Evolutionary conservation across 2,329 filamentous ascomycete genomes (phyloP), one percentile per base, ranked within the genome.

Genomic region (Neonectria faginata): DNA sequence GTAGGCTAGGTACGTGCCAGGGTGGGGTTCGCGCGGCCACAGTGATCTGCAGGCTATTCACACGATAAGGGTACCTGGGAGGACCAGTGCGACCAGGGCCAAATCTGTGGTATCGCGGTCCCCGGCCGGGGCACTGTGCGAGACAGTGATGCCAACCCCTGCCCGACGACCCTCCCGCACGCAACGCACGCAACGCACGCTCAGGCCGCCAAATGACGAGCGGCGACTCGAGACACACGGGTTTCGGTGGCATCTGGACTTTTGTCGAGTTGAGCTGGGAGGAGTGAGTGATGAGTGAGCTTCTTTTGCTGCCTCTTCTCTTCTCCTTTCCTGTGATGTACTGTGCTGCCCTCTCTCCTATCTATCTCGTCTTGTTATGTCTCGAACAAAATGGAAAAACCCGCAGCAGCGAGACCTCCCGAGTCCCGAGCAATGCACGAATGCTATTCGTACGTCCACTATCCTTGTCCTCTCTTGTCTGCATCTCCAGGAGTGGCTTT

Each of bases 1-100:
- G 60, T 57, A 53, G 60, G 22, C 54, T 57, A 62, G 53, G 39
- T 64, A 47, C n/a, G n/a, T 33, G 39, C 60, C 50, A 62, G 53
- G 53, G 25, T 55, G 27, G 60, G 33, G 52, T 36, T 33, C 5
- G 51, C 29, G 39, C 36, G 27, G 39, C 14, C 22, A 62, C 60
- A 62, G 60, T 62, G 33, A 10, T 2, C 10, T 6, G 6, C 4
- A 0, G 1, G 6, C 2, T 12, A 12, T 39, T 41, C 5, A 20
- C 33, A 54, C 45, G 48, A 33, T 31, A 41, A 29, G 22, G 22
- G 10, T 25, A 50, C 44, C 22, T 50, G 8, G 20, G 3, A 3
- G 4, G 5, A 7, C n/a, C n/a, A 20, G n/a, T 11, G 48, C 3
- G 14, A 12, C 18, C 9, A 29, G 22, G 11, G 20, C 36, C 7